Evolutionary conservation across 2,329 filamentous ascomycete genomes (phyloP).

Genomic region (Cladobotryum protrusum): DNA sequence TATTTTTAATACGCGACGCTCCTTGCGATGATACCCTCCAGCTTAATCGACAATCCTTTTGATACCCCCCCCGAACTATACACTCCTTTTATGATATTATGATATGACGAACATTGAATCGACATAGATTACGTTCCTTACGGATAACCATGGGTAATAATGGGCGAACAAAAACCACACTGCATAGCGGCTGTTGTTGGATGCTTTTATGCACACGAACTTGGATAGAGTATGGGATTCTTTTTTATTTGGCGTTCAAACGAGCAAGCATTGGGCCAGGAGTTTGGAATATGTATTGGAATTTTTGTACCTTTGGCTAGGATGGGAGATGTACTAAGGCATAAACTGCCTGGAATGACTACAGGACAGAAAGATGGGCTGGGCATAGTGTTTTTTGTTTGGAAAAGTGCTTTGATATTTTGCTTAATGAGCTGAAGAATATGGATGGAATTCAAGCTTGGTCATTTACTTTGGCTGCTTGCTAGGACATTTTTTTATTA

Average conservation of each 20-base stretch:
- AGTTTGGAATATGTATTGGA: constrained; percentile 2
- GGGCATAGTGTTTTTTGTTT: too few species aligned
- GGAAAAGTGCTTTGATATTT: not conserved
- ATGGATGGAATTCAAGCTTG: too few species aligned
- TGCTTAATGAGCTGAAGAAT: not conserved
- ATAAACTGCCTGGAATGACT: too few species aligned
- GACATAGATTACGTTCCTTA: constrained; percentile 42
- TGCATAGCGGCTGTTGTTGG: constrained; percentile 50
- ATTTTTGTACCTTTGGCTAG: not conserved
- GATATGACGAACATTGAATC: constrained; percentile 22
- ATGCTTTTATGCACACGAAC: constrained; percentile 9
- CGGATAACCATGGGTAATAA: constrained; percentile 27
- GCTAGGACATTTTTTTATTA: too few species aligned
- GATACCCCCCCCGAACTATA: constrained; percentile 24
- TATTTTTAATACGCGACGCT: constrained; percentile 25
- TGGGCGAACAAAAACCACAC: constrained; percentile 33
- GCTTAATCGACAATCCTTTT: constrained; percentile 24
- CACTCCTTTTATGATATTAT: constrained; percentile 26
- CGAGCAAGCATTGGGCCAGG: constrained; percentile 6
- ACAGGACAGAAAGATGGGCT: too few species aligned
- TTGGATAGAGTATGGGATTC: constrained; percentile 11
- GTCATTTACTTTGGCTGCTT: too few species aligned
- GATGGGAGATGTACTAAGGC: too few species aligned
- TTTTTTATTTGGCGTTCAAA: constrained; percentile 5
- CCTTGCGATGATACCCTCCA: constrained; percentile 24